A percentile compares a stretch with the other conserved stretches of the same genome.
phyloP scores from a whole-genome alignment of 148 eudicot species.

The Fagopyrum homotropicum region DNA sequence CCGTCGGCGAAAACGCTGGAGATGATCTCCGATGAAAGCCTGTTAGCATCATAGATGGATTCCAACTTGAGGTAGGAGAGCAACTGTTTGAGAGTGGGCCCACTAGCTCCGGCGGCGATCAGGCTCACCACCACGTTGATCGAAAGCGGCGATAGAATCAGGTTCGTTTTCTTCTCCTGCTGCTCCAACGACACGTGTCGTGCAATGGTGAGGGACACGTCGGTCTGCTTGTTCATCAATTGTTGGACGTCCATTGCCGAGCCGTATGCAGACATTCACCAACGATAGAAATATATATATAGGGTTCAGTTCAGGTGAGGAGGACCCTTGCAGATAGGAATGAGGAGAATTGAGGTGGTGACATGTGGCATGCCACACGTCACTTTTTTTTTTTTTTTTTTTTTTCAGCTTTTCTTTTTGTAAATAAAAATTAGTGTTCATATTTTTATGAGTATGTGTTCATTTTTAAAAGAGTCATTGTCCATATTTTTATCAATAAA shows the following conservation, averaged over 20 bases:
- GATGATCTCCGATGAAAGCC: constrained; percentile 53
- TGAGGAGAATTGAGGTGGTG: no score
- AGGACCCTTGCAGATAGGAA: no score
- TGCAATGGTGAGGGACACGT: constrained; percentile 36
- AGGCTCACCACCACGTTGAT: constrained; percentile 50
- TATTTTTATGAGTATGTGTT: no score
- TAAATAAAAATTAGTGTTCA: no score
- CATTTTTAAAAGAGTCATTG: no score
- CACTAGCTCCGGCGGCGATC: constrained; percentile 60
- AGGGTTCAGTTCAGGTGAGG: no score
- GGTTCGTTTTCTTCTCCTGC: constrained; percentile 29
- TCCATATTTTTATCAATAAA: no score
- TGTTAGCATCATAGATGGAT: constrained; percentile 42
- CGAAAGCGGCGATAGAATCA: constrained; percentile 65
- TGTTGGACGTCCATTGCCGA: background rate
- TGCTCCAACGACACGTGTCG: constrained; percentile 19
- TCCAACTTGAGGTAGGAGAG: constrained; percentile 47
- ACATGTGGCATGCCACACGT: no score
- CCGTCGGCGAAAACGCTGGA: constrained; percentile 51
- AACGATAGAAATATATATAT: no score
- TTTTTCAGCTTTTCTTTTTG: no score
- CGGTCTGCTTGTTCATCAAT: constrained; percentile 49
- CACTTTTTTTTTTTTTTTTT: no score
- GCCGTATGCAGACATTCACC: no score
- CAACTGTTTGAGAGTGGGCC: constrained; percentile 49